Evolutionary conservation across 257 asterid genomes (phyloP), one percentile per base, ranked within the genome.

Genomic region (Solanum sitiens): DNA sequence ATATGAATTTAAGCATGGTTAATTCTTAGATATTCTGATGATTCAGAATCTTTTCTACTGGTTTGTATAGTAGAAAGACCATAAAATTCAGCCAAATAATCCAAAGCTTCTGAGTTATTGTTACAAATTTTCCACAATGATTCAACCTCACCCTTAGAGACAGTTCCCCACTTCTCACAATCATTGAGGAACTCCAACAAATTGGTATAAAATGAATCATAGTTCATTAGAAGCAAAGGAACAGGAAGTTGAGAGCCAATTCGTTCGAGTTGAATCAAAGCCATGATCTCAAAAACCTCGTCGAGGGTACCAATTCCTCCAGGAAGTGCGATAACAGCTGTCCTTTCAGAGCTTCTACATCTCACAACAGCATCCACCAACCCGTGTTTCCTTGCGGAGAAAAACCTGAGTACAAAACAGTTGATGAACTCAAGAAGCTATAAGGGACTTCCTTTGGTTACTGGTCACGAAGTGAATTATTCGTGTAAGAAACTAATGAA

Each of bases 291-390:
- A 88, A 95, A 97, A 3, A 92, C 92, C 90, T 97, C 98, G 21
- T 95, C 99, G 21, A 97, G 92, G 75, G 99, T 95, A 88, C 99
- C 99, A 87, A 97, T 88, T 27, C 99, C 99, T 83, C 98, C 99
- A 0, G 99, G 98, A 23, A 97, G 95, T 21, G 93, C 98, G 68
- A 97, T 92, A 72, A 95, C 92, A 30, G 98, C 98, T 14, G 99
- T 97, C 91, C 87, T 93, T 68, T 94, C 98, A 21, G 95, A 87
- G 70, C 86, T 84, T 82, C 85, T 89, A 3, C 91, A 91, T 87
- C 99, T 89, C 87, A 95, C 98, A 56, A 94, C 99, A 56, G 99
- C 99, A 87, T 97, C 99, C 88, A 94, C 96, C 91, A 95, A 87
- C 25, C 99, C 99, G 67, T 97, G 99, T 89, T 95, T 97, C 90